Evolutionary conservation across 225 moss, liverwort and hornwort species (phyloP), one percentile per base, ranked within the genome.

Genomic region (Climacium dendroides): DNA sequence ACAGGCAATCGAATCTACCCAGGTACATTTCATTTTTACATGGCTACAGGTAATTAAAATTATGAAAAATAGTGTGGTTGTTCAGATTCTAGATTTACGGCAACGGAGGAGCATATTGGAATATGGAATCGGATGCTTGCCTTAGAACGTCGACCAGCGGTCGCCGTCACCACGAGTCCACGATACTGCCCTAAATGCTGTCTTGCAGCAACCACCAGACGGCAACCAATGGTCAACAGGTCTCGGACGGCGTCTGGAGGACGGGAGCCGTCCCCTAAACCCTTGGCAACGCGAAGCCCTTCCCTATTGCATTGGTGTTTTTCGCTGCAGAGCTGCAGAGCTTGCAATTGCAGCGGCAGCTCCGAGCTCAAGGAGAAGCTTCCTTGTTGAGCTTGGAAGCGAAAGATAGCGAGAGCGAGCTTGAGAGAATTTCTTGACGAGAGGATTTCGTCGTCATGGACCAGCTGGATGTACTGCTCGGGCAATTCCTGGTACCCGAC

Each of bases 401-500:
- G 83, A n/a, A 83, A 69, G 55, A 69, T 11, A 28, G 39, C 26
- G 15, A 23, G 47, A 30, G 30, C 30, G 83, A 61, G 67, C 5
- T 59, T 32, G 24, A 29, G 39, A 74, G 83, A 54, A 12, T 57
- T 17, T 26, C 69, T 86, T n/a, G 41, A 32, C 18, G 54, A 39
- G 60, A 53, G 65, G 48, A n/a, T 83, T 65, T 43, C 30, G 87
- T 61, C 12, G 90, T 76, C 24, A 99, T 99, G 99, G 95, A 99
- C 24, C 94, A 93, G 82, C 87, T 99, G 64, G 99, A 96, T 61
- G 86, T 94, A 34, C 88, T 99, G 84, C 90, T 99, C 61, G 84
- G 91, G 90, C 99, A 99, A 87, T 97, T 97, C 83, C 90, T 99
- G 91, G 91, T 99, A 76, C 99, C 99, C 15, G 99, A 99, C 59